Evolutionary conservation across 2,329 filamentous ascomycete genomes (phyloP), one percentile per base, ranked within the genome.

Genomic region (Ascochyta rabiei): DNA sequence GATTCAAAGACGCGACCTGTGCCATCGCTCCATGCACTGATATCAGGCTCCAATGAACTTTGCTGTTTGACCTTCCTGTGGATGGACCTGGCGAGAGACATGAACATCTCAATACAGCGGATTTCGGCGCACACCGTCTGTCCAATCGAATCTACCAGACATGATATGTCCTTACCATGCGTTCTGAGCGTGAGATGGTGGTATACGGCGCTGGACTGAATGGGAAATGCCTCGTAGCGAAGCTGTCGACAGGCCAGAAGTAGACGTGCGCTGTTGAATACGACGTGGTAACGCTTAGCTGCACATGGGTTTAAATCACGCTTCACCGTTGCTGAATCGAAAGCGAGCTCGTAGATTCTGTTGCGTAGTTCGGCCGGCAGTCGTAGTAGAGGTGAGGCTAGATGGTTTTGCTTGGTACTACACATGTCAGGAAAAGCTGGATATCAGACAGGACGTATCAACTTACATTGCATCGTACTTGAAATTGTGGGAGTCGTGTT

Each of bases 291-390:
- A 6, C 34, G 24, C 16, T 26, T 30, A 31, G 40, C 6, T 33
- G 40, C 31, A 6, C 9, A 16, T 5, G 40, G 3, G 15, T 26
- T n/a, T 19, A 39, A 18, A 26, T 33, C 33, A 8, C 24, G 48
- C 26, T 33, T 13, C 7, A 33, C 6, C 13, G 13, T 15, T 5
- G 30, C 30, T 33, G 30, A 33, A n/a, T 16, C 33, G 7, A 44
- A 44, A 4, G 9, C 15, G 18, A 39, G 41, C 12, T 37, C 18
- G 18, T 49, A 60, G 40, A 60, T 58, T 16, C 10, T 38, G 39
- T 55, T 55, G 13, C 57, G 47, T 3, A 60, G 18, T 35, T 60
- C 57, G 9, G 49, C 39, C n/a, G 54, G 54, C 1, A 60, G 9
- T 10, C 44, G 53, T 3, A 60, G 47, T 1, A 60, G 40, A 12